phyloP scores from a whole-genome alignment of 192 early-diverging fungal species.

The Chytriomyces confervae region DNA sequence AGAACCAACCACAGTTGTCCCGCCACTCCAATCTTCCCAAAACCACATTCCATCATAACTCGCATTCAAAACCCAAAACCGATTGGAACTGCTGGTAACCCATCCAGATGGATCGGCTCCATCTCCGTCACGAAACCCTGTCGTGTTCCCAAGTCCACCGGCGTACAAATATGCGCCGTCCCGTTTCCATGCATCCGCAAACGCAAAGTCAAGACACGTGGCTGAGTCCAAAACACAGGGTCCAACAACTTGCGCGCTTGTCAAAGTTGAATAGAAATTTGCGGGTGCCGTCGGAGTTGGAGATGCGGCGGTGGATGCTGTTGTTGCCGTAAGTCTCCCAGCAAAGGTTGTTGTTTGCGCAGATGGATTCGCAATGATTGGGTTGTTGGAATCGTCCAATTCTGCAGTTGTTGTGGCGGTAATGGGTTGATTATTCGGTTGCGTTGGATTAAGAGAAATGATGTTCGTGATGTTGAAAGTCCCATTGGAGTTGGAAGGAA shows the following conservation, averaged over 20 bases:
- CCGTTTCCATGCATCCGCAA: background rate
- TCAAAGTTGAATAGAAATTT: background rate
- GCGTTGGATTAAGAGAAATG: background rate
- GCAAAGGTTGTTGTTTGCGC: background rate
- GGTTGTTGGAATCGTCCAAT: background rate
- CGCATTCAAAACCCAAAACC: constrained; percentile 19
- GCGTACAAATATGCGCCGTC: constrained; percentile 14
- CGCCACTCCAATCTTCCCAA: constrained; percentile 5
- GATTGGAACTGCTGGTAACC: background rate
- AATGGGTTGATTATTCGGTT: background rate
- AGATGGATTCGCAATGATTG: too few relatives aligned
- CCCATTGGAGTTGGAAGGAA: background rate
- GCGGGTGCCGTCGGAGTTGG: constrained; percentile 11
- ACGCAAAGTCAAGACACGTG: constrained; percentile 23
- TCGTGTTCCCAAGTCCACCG: constrained; percentile 15
- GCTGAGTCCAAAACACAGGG: constrained; percentile 7
- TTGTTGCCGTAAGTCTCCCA: constrained; percentile 3
- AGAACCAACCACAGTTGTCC: background rate
- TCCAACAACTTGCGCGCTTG: background rate
- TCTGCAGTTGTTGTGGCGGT: background rate
- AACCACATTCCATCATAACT: constrained; percentile 25
- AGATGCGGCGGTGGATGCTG: background rate
- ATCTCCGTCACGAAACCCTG: too few relatives aligned
- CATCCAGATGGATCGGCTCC: too few relatives aligned
- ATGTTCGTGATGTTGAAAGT: background rate